These are phyloP conservation scores for Penicillium paneum DNA, from an alignment of 2,329 filamentous ascomycete species.

Conservation along the genomic window DNA sequence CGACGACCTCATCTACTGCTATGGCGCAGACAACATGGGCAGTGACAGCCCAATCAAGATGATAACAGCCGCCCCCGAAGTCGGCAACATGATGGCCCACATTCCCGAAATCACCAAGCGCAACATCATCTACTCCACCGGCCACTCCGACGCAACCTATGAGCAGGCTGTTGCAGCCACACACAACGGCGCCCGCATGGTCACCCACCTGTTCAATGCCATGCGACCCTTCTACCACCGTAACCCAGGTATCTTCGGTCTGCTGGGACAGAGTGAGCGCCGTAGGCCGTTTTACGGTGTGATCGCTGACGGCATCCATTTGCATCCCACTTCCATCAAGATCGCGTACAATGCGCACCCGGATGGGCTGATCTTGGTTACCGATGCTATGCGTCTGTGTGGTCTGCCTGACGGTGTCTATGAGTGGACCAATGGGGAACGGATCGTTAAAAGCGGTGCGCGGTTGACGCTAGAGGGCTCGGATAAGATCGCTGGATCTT, in stretches of 20 bases:
- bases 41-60: slow-evolving; percentile 58
- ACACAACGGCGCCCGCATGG: slow-evolving; percentile 75
- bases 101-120: slow-evolving; percentile 64
- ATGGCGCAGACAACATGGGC: slow-evolving; percentile 67
- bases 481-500: slow-evolving; percentile 71
- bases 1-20: slow-evolving; percentile 51
- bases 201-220: slow-evolving; percentile 91
- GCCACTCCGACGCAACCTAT: slow-evolving; percentile 83
- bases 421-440: slow-evolving; percentile 73
- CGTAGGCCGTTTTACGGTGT: slow-evolving; percentile 74
- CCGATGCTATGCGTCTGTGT: slow-evolving; percentile 85
- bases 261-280: slow-evolving; percentile 65
- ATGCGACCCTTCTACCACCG: slow-evolving; percentile 89
- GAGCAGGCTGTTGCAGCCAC: slow-evolving; percentile 73
- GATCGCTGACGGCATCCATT: slow-evolving; percentile 85
- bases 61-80: slow-evolving; percentile 83
- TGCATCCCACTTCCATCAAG: slow-evolving; percentile 83
- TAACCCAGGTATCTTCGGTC: slow-evolving; percentile 85
- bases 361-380: slow-evolving; percentile 80
- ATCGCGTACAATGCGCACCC: slow-evolving; percentile 86
- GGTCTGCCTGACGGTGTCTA: slow-evolving; percentile 82
- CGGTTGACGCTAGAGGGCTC: slow-evolving; percentile 74
- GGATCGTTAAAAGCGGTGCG: slow-evolving; percentile 60
- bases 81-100: slow-evolving; percentile 64
- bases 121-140: slow-evolving; percentile 74